These are phyloP conservation scores for Aspergillus campestris DNA, from an alignment of 495 filamentous ascomycete genomes.

Conservation along the genomic window DNA sequence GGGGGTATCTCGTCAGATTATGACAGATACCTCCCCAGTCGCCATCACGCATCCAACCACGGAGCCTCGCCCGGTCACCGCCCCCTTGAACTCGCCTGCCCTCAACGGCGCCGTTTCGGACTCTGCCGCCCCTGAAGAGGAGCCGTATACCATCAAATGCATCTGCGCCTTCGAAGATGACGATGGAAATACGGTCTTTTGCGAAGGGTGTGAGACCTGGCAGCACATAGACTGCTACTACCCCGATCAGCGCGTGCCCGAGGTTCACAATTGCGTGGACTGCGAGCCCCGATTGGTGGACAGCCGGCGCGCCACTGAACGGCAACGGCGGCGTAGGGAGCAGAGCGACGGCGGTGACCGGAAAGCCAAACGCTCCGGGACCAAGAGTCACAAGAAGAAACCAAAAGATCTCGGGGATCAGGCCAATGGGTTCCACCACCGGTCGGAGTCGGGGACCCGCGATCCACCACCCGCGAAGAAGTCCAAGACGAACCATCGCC, in stretches of 20 bases:
- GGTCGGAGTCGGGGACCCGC: conserved; percentile 42
- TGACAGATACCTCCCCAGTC: conserved; percentile 74
- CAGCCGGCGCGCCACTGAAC: conserved; percentile 56
- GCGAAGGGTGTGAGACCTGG: conserved; percentile 93
- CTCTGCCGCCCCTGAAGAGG: conserved; percentile 54
- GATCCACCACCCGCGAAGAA: conserved; percentile 62
- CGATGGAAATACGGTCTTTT: conserved; percentile 95
- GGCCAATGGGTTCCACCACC: conserved; percentile 30
- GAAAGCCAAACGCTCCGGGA: conserved; percentile 57
- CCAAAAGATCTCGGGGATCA: conserved; percentile 38
- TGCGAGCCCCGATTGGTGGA: conserved; percentile 73
- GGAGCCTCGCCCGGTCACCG: conserved; percentile 57
- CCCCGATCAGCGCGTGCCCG: conserved; percentile 62
- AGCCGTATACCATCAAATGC: conserved; percentile 95
- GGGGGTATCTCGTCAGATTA: conserved; percentile 70
- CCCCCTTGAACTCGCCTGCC: conserved; percentile 41
- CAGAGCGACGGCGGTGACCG: conserved; percentile 50
- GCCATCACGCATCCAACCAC: conserved; percentile 53
- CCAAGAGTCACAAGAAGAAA: conserved; percentile 74
- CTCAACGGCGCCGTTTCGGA: conserved; percentile 50
- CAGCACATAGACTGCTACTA: conserved; percentile 98
- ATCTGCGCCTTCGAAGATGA: conserved; percentile 88
- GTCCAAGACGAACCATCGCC: conserved; percentile 64
- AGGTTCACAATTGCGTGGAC: conserved; percentile 78
- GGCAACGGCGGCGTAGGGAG: conserved; percentile 54